Evolutionary conservation across 2,329 filamentous ascomycete genomes (phyloP), one percentile per base, ranked within the genome.

Genomic region (Aspergillus ruber): DNA sequence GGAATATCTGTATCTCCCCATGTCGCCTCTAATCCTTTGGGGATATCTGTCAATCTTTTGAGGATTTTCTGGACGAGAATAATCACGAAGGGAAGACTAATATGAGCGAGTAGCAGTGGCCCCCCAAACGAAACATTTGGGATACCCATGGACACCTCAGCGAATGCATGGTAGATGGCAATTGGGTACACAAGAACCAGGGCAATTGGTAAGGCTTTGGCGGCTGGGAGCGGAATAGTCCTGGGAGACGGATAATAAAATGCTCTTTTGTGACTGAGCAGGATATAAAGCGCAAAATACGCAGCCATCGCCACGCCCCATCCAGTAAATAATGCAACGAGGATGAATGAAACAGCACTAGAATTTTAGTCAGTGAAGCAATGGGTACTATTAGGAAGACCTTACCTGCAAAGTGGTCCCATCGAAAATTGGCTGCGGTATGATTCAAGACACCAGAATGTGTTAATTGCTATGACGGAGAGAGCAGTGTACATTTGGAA

Each of bases 211-310:
- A 53, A 45, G 18, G 39, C 17, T 29, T 42, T 42, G 12, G 47
- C 46, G 15, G 42, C 43, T n/a, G 20, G 35, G 7, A 36, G 12
- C 27, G 47, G 15, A 21, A 53, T 45, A 12, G 47, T 42, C 27
- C 51, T 39, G 1, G 49, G 51, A 2, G 29, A 23, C 1, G 51
- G 51, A 32, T 51, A 53, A 36, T 53, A 53, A 15, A 53, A 53
- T 12, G 17, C 23, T 17, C 40, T n/a, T 12, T 3, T 12, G 10
- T 20, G 39, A 17, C 49, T 53, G 7, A 23, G 20, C 18, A 25
- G 25, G n/a, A 53, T 50, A 42, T 49, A 42, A 8, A 48, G 15
- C 10, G 43, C 45, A 18, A 48, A 48, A 43, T 53, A 53, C 15
- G 48, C 18, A 4, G 51, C 40, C 6, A 38, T 1, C 9, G 42